phyloP scores from a whole-genome alignment of 257 asterid genomes.

The Mentha longifolia region DNA sequence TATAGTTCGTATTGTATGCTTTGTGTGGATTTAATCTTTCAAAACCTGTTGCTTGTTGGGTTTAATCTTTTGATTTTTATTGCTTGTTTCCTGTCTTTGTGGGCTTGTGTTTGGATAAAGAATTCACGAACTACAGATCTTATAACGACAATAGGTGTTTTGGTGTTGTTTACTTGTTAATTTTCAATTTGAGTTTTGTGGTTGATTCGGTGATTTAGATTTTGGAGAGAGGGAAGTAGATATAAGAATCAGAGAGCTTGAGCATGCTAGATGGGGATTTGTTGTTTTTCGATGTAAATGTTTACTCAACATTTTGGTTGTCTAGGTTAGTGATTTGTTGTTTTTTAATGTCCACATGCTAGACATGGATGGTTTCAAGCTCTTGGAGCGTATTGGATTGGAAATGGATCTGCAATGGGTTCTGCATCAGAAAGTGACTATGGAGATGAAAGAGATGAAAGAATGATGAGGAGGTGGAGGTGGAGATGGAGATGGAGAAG shows the following conservation, averaged over 20 bases:
- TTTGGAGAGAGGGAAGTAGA: constrained; percentile 6
- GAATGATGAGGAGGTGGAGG: no score
- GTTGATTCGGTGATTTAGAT: constrained; percentile 27
- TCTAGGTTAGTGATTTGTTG: constrained; percentile 15
- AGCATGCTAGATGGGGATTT: no score
- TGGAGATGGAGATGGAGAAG: no score
- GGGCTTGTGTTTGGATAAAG: constrained; percentile 1
- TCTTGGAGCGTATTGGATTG: constrained; percentile 49
- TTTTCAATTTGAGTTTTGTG: constrained; percentile 25
- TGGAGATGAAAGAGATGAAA: no score
- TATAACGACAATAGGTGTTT: not conserved
- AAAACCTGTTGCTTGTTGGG: no score
- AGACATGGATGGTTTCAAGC: constrained; percentile 62
- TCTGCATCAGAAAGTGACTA: not conserved
- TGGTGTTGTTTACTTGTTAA: not conserved
- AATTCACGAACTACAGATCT: constrained; percentile 35
- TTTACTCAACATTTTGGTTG: constrained; percentile 18
- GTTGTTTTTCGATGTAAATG: not conserved
- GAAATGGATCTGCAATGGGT: constrained; percentile 50
- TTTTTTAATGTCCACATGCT: constrained; percentile 50
- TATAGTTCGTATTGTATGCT: no score
- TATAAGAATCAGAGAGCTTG: constrained; percentile 17
- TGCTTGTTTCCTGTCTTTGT: not conserved
- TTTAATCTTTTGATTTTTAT: no score
- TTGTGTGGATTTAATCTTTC: no score